Percentiles rank a stretch among this genome's conserved stretches.
Conservation (phyloP, 23 red algal genomes). For the Gracilaria vermiculophylla region DNA sequence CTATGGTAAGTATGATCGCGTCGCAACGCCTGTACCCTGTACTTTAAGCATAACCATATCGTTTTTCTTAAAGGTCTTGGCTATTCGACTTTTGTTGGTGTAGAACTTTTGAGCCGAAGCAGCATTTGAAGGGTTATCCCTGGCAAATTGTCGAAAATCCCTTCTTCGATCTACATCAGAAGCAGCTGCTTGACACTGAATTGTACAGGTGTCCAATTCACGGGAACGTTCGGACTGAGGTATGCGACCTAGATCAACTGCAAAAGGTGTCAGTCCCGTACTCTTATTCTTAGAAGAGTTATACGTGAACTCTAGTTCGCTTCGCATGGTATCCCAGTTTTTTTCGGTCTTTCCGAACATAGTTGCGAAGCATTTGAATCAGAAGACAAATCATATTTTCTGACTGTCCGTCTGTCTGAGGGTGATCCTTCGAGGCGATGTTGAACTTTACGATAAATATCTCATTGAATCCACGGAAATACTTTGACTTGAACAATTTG, state of each 20-base stretch:
- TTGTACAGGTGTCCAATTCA: background rate
- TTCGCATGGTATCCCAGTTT: constrained; percentile 1
- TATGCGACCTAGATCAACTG: constrained; percentile 3
- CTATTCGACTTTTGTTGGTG: background rate
- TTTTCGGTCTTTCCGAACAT: background rate
- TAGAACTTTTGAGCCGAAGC: too few relatives aligned
- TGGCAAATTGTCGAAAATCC: background rate
- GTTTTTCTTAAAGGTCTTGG: background rate
- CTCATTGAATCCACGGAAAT: constrained; percentile 9
- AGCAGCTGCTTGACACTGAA: background rate
- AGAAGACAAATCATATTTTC: constrained; percentile 18
- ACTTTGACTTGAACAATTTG: constrained; percentile 18
- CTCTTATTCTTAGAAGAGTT: background rate
- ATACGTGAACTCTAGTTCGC: constrained; percentile 9
- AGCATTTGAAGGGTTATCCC: background rate
- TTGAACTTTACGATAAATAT: constrained; percentile 11
- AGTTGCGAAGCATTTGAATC: background rate
- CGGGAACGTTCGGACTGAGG: background rate
- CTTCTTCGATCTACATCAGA: background rate
- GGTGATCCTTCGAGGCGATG: constrained; percentile 9
- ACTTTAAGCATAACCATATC: constrained; percentile 3
- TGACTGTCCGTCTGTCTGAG: constrained; percentile 29
- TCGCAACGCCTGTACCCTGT: background rate
- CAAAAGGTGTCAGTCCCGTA: constrained; percentile 22
- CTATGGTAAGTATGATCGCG: background rate